A percentile compares a stretch with the other conserved stretches of the same genome.
phyloP scores from a whole-genome alignment of 345 rosid genomes.

The Eucalyptus polyanthemos region DNA sequence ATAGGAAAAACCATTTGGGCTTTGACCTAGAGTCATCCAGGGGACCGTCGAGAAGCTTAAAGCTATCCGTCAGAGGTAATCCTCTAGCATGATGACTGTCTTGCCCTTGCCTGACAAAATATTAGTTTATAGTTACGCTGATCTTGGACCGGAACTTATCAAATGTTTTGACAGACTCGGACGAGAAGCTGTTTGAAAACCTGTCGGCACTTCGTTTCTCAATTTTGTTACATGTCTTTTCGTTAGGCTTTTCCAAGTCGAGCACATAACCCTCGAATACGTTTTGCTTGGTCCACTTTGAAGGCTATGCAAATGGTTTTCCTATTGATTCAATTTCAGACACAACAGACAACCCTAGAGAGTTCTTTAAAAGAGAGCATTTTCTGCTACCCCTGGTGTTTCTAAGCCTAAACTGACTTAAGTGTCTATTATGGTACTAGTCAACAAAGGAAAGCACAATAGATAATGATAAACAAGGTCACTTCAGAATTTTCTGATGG shows the following conservation, averaged over 20 bases:
- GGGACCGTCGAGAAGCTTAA: constrained; percentile 17
- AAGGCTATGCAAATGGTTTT: neutral
- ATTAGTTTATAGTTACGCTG: neutral
- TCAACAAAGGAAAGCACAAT: neutral
- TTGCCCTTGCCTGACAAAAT: neutral
- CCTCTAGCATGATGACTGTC: neutral
- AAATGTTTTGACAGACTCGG: constrained; percentile 7
- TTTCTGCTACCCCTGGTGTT: neutral
- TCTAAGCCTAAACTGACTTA: neutral
- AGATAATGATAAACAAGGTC: neutral
- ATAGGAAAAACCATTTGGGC: constrained; percentile 34
- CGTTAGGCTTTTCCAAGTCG: neutral
- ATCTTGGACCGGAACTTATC: neutral
- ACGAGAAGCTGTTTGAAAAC: constrained; percentile 35
- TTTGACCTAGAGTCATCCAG: constrained; percentile 27
- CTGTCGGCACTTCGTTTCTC: constrained; percentile 37
- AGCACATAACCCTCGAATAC: neutral
- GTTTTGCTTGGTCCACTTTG: neutral
- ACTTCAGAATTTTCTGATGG: neutral
- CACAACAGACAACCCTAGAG: neutral
- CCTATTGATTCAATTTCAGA: neutral
- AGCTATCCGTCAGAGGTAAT: constrained; percentile 17
- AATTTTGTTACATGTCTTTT: constrained; percentile 8
- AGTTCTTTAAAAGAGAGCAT: neutral
- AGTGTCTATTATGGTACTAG: neutral